phyloP scores from a whole-genome alignment of 805 yeast genomes.

The Saturnispora gosingensis region DNA sequence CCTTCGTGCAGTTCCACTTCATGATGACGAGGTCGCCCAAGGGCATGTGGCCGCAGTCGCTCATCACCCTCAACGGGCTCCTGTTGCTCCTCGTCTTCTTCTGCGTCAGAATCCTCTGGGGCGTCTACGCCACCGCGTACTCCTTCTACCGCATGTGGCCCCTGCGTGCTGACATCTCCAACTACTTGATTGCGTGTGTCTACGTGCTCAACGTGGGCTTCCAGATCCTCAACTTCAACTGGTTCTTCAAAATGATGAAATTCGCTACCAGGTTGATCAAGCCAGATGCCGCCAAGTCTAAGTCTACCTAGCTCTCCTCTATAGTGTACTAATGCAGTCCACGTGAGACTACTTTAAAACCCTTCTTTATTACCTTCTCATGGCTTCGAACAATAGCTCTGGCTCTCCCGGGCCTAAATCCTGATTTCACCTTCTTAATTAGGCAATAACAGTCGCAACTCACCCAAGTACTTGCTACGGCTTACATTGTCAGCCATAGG shows the following conservation, averaged over 20 bases:
- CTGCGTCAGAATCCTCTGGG: constrained; percentile 76
- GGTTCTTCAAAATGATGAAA: constrained; percentile 83
- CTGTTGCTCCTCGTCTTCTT: constrained; percentile 63
- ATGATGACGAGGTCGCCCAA: constrained; percentile 70
- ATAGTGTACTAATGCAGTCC: not conserved
- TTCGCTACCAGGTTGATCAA: constrained; percentile 36
- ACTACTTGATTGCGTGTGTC: constrained; percentile 39
- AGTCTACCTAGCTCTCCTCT: not conserved
- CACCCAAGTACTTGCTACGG: not conserved
- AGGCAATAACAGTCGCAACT: not conserved
- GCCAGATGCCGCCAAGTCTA: not conserved
- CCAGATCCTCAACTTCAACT: constrained; percentile 60
- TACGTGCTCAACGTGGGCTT: constrained; percentile 53
- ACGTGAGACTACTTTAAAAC: not conserved
- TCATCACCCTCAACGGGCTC: constrained; percentile 62
- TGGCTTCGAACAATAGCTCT: not conserved
- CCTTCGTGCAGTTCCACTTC: constrained; percentile 94
- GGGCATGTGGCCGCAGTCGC: constrained; percentile 46
- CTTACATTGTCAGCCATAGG: not conserved
- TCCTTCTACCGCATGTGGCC: constrained; percentile 40
- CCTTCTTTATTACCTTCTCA: not conserved
- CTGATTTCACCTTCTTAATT: not conserved
- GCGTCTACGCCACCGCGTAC: constrained; percentile 61
- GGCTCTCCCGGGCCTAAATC: not conserved
- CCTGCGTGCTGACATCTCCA: constrained; percentile 34